Conservation (phyloP, 176 grass and related monocot genomes). For the Carex cristatella region DNA sequence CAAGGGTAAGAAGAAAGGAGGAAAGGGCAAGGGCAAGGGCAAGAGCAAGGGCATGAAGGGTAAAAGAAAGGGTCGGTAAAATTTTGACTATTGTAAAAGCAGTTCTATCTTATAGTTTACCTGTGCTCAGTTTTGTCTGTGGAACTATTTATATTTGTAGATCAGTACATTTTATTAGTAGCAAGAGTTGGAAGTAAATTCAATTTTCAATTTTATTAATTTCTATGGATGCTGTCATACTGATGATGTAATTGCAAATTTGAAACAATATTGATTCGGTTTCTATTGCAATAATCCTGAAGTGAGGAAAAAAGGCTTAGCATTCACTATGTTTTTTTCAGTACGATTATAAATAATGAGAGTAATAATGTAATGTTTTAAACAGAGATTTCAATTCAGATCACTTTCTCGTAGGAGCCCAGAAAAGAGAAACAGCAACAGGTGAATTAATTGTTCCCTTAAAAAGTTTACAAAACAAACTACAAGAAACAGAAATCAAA, state of each 20-base stretch:
- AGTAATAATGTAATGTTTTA: too few relatives aligned
- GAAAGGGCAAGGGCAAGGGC: conserved; percentile 26
- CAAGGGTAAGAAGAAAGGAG: conserved; percentile 45
- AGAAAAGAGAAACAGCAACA: conserved; percentile 4
- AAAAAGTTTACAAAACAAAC: background rate
- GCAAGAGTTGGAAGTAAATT: background rate
- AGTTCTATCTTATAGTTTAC: background rate
- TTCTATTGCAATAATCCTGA: background rate
- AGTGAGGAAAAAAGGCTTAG: background rate
- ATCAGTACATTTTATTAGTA: background rate
- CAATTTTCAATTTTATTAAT: background rate
- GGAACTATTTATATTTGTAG: background rate
- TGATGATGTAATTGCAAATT: background rate
- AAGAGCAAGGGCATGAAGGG: conserved; percentile 19
- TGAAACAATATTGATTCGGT: background rate
- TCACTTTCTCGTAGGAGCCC: background rate
- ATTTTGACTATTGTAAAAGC: background rate
- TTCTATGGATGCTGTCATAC: background rate
- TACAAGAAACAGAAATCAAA: background rate
- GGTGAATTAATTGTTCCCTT: background rate
- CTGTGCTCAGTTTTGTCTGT: background rate
- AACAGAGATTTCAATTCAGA: too few relatives aligned
- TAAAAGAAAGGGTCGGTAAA: conserved; percentile 26
- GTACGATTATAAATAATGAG: background rate
- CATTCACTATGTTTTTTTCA: background rate